Percentiles rank a stretch among this genome's conserved stretches.
Evolutionary conservation across 352 stramenopile species (phyloP).

Genomic region (Globisporangium splendens): DNA sequence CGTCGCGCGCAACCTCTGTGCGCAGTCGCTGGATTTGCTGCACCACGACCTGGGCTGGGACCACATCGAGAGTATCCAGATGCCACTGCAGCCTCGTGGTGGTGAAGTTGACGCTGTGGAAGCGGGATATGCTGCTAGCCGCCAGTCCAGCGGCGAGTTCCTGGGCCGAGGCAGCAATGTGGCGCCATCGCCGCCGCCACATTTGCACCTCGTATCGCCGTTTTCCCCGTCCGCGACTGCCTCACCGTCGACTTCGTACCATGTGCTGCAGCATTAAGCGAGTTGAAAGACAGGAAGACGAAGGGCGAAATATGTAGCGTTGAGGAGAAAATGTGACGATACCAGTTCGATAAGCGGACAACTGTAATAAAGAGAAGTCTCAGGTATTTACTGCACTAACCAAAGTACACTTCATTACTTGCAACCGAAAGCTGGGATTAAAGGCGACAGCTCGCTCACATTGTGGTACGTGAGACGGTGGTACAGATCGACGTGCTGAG

Average conservation of each 20-base stretch:
- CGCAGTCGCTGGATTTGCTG: conserved; percentile 52
- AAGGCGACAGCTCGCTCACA: too few relatives aligned
- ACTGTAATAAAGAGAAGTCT: too few relatives aligned
- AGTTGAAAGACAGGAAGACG: too few relatives aligned
- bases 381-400: too few relatives aligned
- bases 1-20: conserved; percentile 58
- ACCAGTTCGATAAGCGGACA: too few relatives aligned
- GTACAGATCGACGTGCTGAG: too few relatives aligned
- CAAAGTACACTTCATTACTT: too few relatives aligned
- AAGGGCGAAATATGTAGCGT: too few relatives aligned
- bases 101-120: conserved; percentile 14
- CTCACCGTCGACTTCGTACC: conserved; percentile 14
- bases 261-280: conserved; percentile 12
- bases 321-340: too few relatives aligned
- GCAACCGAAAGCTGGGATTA: too few relatives aligned
- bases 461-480: too few relatives aligned
- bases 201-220: conserved; percentile 18
- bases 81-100: conserved; percentile 1
- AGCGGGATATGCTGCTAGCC: background rate
- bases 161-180: conserved; percentile 6
- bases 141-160: conserved; percentile 8
- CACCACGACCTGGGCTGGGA: conserved; percentile 56
- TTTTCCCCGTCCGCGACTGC: conserved; percentile 10
- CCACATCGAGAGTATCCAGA: conserved; percentile 33
- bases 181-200: conserved; percentile 9